A percentile compares a stretch with the other conserved stretches of the same genome.
Conservation (phyloP, 2,329 filamentous ascomycete genomes). For the Elsinoe necatrix region DNA sequence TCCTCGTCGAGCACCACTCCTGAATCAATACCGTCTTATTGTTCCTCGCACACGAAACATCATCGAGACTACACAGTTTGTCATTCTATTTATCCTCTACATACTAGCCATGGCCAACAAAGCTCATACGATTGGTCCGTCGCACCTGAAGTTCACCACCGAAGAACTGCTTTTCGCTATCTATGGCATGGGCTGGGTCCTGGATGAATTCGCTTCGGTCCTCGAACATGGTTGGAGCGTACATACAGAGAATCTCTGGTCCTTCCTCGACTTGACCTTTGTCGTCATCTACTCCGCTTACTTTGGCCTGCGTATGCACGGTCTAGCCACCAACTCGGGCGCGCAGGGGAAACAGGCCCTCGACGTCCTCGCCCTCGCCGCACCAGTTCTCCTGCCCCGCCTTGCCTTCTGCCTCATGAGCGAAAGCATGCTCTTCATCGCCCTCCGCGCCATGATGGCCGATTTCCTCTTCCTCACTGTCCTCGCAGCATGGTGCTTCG, state of each 20-base stretch:
- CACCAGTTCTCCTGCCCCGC: conserved; percentile 67
- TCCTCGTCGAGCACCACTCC: conserved; percentile 61
- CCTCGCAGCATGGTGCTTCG: conserved; percentile 74
- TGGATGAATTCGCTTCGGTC: conserved; percentile 70
- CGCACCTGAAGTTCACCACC: conserved; percentile 31
- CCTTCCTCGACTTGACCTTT: conserved; percentile 74
- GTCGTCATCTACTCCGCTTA: conserved; percentile 63
- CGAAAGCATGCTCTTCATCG: conserved; percentile 76
- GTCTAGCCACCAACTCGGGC: conserved; percentile 43
- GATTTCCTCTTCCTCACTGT: conserved; percentile 72
- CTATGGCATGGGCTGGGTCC: conserved; percentile 68
- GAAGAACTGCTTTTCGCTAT: conserved; percentile 61
- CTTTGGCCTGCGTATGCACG: conserved; percentile 58
- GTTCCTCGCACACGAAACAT: conserved; percentile 70
- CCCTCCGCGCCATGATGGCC: conserved; percentile 73
- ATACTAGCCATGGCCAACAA: conserved; percentile 63
- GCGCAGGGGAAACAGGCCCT: conserved; percentile 56
- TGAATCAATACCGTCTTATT: conserved; percentile 79
- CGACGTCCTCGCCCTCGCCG: conserved; percentile 70
- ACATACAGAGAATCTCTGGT: conserved; percentile 83
- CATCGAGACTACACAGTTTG: conserved; percentile 66
- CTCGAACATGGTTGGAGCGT: conserved; percentile 70
- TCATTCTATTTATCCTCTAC: conserved; percentile 60
- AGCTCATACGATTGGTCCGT: conserved; percentile 40
- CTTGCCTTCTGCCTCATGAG: conserved; percentile 76